phyloP scores from a whole-genome alignment of 345 rosid species.

The Excoecaria cochinchinensis region DNA sequence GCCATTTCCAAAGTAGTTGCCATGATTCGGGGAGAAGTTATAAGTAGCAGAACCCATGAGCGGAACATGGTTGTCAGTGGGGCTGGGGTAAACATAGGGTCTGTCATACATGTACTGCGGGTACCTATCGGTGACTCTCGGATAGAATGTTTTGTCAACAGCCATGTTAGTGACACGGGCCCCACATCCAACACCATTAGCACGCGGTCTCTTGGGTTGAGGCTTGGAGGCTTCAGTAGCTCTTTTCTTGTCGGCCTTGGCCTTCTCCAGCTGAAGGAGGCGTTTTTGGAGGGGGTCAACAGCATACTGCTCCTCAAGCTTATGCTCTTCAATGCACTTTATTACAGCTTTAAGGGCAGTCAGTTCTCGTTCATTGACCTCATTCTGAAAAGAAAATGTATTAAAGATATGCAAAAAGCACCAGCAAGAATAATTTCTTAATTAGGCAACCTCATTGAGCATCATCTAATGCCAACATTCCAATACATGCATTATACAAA shows the following conservation, averaged over 20 bases:
- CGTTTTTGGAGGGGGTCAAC: constrained; percentile 64
- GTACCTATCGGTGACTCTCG: constrained; percentile 69
- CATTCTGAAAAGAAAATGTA: constrained; percentile 46
- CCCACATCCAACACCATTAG: constrained; percentile 56
- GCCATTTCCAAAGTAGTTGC: constrained; percentile 90
- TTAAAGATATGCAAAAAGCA: constrained; percentile 3
- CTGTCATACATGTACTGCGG: constrained; percentile 81
- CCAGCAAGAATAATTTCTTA: neutral
- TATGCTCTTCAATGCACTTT: constrained; percentile 96
- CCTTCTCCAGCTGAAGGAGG: constrained; percentile 83
- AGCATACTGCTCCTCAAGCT: constrained; percentile 81
- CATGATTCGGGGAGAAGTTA: constrained; percentile 69
- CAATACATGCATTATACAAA: neutral
- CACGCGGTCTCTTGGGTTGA: constrained; percentile 89
- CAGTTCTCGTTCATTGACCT: constrained; percentile 82
- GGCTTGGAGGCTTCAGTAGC: constrained; percentile 84
- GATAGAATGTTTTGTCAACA: constrained; percentile 56
- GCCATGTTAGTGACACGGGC: constrained; percentile 50
- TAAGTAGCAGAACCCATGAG: constrained; percentile 55
- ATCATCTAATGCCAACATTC: neutral
- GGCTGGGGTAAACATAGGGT: constrained; percentile 61
- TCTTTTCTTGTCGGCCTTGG: constrained; percentile 88
- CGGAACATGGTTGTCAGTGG: constrained; percentile 59
- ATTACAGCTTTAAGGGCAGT: constrained; percentile 75
- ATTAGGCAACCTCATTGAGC: neutral